Evolutionary conservation across 73 alveolate genomes (phyloP).

Genomic region (Uronychia setigera): DNA sequence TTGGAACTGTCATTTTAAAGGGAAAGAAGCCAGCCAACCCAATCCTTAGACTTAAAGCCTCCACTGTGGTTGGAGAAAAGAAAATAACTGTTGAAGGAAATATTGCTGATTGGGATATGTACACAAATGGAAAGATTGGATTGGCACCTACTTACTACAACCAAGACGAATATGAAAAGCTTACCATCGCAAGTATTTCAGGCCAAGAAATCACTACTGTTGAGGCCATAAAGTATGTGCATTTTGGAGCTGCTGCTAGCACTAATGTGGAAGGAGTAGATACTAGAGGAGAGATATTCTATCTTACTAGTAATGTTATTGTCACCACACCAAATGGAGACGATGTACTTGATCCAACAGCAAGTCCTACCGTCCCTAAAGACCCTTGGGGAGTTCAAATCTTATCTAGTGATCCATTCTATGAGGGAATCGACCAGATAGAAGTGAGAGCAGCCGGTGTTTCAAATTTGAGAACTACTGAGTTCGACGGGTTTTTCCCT

Average conservation of each 20-base stretch:
- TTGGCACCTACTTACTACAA: conserved; percentile 28
- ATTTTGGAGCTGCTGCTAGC: conserved; percentile 26
- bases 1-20: background rate
- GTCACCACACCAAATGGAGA: background rate
- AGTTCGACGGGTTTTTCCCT: background rate
- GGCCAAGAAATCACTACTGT: background rate
- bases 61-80: background rate
- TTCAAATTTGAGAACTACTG: background rate
- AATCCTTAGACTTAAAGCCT: background rate
- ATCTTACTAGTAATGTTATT: background rate
- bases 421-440: background rate
- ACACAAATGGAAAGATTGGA: conserved; percentile 24
- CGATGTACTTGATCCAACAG: background rate
- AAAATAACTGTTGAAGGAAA: background rate
- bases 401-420: background rate
- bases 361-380: too few species aligned
- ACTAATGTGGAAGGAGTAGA: conserved; percentile 24
- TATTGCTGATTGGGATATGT: background rate
- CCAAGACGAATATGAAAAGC: background rate
- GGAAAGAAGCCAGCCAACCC: background rate
- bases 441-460: background rate
- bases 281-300: conserved; percentile 26
- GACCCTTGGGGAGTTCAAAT: background rate
- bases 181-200: background rate
- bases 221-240: conserved; percentile 9